Percentiles rank a stretch among this genome's conserved stretches.
Conservation (phyloP, 345 rosid species). For the Litchi chinensis region DNA sequence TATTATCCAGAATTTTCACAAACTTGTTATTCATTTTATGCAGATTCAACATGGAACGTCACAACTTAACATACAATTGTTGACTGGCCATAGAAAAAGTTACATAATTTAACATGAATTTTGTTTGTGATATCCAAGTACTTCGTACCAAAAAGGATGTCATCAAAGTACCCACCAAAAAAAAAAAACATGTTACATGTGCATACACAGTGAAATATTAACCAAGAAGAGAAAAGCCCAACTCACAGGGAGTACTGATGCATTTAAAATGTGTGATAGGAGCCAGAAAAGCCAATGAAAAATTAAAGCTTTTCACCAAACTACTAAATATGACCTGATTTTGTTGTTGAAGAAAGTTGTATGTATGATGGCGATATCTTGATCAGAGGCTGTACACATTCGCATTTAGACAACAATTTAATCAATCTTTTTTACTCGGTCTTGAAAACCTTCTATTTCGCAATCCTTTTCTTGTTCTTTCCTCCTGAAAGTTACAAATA, state of each 20-base stretch:
- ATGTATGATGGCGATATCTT: background rate
- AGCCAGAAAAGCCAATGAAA: background rate
- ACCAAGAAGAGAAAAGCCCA: background rate
- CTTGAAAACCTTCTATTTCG: background rate
- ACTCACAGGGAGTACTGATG: background rate
- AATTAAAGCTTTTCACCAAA: background rate
- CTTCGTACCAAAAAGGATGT: background rate
- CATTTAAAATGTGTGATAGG: constrained; percentile 13
- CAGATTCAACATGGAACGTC: too few species aligned
- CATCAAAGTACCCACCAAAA: background rate
- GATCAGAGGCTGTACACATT: background rate
- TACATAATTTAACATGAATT: background rate
- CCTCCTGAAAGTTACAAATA: background rate
- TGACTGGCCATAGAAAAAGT: too few species aligned
- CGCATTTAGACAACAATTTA: background rate
- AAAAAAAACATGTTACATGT: background rate
- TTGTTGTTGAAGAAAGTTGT: background rate
- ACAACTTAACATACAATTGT: too few species aligned
- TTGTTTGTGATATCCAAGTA: too few species aligned
- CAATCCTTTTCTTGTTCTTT: background rate
- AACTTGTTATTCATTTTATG: too few species aligned
- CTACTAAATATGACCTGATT: background rate
- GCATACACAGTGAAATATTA: background rate
- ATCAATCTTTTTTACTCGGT: background rate
- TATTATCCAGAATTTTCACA: too few species aligned